Base-by-base conservation (phyloP, 306 rosid genomes). In the Lathyrus aphaca region DNA sequence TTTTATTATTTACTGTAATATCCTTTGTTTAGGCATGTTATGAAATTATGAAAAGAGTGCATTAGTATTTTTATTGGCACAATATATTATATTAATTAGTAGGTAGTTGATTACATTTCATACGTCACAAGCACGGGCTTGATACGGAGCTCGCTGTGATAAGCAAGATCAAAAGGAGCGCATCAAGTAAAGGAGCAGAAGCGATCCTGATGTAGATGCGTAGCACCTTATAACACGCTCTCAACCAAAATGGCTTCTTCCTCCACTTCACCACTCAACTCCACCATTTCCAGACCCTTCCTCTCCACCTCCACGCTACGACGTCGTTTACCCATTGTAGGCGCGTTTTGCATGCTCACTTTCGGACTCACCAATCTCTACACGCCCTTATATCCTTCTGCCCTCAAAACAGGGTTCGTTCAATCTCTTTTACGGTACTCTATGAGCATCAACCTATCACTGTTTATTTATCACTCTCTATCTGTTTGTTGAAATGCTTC, bases 251-350 rank as follows among this genome's bases (percentile, higher is more conserved):
- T 94, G 97, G 85, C 89, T 56, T 74, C 62, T 4, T 39, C 83
- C 5, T 18, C 29, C 25, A 55, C 80, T 69, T 71, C 88, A 11
- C 46, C 84, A 15, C 71, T 84, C 68, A 69, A 60, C 79, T 71
- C 69, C 55, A 55, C 81, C n/a, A 10, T 68, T 29, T 40, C 80
- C 6, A 21, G 68, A 27, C 21, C 81, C 59, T 6, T 61, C 77
- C 5, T 72, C 74, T 68, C 85, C 8, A 61, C 87, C 21, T 14
- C 86, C 0, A 14, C 74, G 0, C 7, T 85, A 71, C 92, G 95
- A 71, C 92, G 97, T 66, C 97, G 92, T 84, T 61, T 88, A 8
- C 97, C 96, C 8, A 62, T 90, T 1, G 85, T 88, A 3, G 96
- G 98, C 3, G 96, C 96, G 25, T 74, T 88, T 74, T 93, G 96